Evolutionary conservation across 805 yeast genomes (phyloP), one percentile per base, ranked within the genome.

Genomic region (Jamesozyma lodderae): DNA sequence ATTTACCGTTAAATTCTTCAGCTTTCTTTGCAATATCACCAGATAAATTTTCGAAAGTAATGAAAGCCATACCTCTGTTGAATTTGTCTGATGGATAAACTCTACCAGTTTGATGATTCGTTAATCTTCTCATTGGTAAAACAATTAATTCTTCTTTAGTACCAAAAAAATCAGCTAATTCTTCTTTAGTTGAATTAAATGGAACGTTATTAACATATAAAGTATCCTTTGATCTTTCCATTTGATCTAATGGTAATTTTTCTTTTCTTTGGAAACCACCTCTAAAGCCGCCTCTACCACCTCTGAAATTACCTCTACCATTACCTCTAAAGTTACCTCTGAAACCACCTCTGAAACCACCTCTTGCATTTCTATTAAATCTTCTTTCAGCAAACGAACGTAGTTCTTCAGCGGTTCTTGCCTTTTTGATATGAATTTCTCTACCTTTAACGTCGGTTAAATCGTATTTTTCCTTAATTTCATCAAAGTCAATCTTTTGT

Each of bases 201-300:
- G 78, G 83, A 41, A 77, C 66, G 48, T 75, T 77, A 41, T 77
- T 75, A 41, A 82, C 68, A 45, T 77, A 74, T 27, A 82, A 64
- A 48, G 81, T 81, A 46, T 78, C 62, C 4, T 44, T 52, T 13
- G 69, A 63, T 51, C 62, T 62, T 33, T 53, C 62, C 54, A 66
- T 62, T 46, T 63, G 56, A 26, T 59, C 64, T 40, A 65, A 57
- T 40, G 63, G 60, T 21, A 60, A 45, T 37, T 49, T 64, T 36
- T 56, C 62, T 43, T 51, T 57, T 41, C 41, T 50, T 35, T 52
- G 52, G 16, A 51, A 52, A 30, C 45, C 43, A 23, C 42, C 45
- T 19, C 41, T 43, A 18, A 35, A 30, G 14, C 38, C 33, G 15
- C 46, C 45, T 30, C 47, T 33, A 16, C 40, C 45, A 10, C 49